Conservation (phyloP, 192 early-diverging fungal genomes). For the Entophlyctis luteolus region DNA sequence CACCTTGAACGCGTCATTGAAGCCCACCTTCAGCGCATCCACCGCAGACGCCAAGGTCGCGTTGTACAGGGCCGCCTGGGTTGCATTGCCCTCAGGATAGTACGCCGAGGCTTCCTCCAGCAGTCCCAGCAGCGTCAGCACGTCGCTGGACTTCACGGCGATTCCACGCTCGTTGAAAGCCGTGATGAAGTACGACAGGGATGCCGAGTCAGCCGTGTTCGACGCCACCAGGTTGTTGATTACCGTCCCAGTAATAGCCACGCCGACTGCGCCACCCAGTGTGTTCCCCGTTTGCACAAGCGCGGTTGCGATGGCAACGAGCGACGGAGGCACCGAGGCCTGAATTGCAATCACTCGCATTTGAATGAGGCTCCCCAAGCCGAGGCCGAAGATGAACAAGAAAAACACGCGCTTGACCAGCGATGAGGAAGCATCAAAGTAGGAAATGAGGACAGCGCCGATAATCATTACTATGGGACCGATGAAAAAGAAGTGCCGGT, state of each 20-base stretch:
- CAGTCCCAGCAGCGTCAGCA: background rate
- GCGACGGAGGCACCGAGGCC: constrained; percentile 55
- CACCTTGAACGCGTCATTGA: constrained; percentile 20
- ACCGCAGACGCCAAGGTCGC: constrained; percentile 11
- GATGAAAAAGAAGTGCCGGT: constrained; percentile 21
- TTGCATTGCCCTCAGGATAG: constrained; percentile 1
- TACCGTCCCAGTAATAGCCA: constrained; percentile 20
- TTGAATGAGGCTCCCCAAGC: constrained; percentile 73
- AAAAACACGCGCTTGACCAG: constrained; percentile 53
- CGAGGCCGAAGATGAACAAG: constrained; percentile 68
- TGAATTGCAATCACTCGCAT: constrained; percentile 72
- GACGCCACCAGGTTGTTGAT: constrained; percentile 30
- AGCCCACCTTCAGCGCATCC: constrained; percentile 15
- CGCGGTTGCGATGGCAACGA: constrained; percentile 73
- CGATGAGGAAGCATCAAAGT: constrained; percentile 32
- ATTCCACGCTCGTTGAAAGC: background rate
- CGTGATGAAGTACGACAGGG: background rate
- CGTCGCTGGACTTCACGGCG: background rate
- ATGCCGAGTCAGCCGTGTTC: constrained; percentile 24
- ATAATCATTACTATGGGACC: background rate
- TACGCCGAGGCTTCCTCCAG: background rate
- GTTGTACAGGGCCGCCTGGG: background rate
- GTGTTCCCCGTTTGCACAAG: constrained; percentile 63
- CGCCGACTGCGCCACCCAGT: constrained; percentile 33
- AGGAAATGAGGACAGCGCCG: background rate